Conservation (phyloP, 495 filamentous ascomycete species). For the Daldinia loculata region DNA sequence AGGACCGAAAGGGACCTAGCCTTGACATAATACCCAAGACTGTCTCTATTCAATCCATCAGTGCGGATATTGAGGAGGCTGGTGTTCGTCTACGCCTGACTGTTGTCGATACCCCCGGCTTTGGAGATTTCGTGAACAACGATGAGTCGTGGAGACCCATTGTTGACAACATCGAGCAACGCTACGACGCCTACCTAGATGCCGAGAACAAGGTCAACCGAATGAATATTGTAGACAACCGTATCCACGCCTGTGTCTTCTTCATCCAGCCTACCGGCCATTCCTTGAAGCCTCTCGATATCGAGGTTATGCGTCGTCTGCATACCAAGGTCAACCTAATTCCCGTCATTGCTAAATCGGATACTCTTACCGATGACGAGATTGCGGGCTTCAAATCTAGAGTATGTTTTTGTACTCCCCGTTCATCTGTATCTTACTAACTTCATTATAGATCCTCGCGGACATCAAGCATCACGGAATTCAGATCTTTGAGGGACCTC, state of each 20-base stretch:
- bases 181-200: slow-evolving; percentile 97
- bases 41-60: slow-evolving; percentile 97
- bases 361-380: slow-evolving; percentile 97
- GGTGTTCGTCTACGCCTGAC: slow-evolving; percentile 96
- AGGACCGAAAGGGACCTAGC: slow-evolving; percentile 95
- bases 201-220: slow-evolving; percentile 99
- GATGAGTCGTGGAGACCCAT: slow-evolving; percentile 99
- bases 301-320: slow-evolving; percentile 97
- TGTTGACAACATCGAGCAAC: slow-evolving; percentile 98
- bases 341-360: slow-evolving; percentile 97
- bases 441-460: slow-evolving; percentile 78
- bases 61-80: slow-evolving; percentile 98
- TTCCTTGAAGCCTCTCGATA: slow-evolving; percentile 98
- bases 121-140: slow-evolving; percentile 99
- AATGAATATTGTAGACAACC: slow-evolving; percentile 99
- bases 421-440: slow-evolving; percentile 25
- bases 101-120: slow-evolving; percentile 97
- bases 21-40: slow-evolving; percentile 99
- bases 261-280: slow-evolving; percentile 99
- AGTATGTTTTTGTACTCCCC: slow-evolving; percentile 62
- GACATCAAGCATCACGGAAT: slow-evolving; percentile 97
- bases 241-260: slow-evolving; percentile 97
- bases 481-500: slow-evolving; percentile 98
- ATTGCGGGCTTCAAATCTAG: slow-evolving; percentile 92
- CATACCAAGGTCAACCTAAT: slow-evolving; percentile 99